These are phyloP conservation scores for Cronartium ribicola DNA, from an alignment of 1,284 basidiomycete genomes.

Conservation along the genomic window DNA sequence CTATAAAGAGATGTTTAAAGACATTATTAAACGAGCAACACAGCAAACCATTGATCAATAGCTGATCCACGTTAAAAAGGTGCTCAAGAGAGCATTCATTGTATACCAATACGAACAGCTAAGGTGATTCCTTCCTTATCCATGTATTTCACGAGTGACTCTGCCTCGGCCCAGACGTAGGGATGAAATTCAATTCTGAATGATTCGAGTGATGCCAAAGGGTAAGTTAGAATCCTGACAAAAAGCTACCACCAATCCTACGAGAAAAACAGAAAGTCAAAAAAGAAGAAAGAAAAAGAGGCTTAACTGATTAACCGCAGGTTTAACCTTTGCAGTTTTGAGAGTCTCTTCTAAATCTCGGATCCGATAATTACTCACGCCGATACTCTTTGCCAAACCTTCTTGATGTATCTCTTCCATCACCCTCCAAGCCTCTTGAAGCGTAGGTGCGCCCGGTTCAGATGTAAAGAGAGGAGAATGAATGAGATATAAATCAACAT, in stretches of 20 bases:
- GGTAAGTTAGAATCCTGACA: background rate
- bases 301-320: slow-evolving; percentile 23
- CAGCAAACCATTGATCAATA: background rate
- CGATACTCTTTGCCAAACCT: slow-evolving; percentile 33
- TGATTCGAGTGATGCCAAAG: no score
- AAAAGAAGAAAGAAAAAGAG: slow-evolving; percentile 7
- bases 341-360: slow-evolving; percentile 22
- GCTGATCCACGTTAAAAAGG: background rate
- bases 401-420: slow-evolving; percentile 27
- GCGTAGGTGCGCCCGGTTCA: slow-evolving; percentile 8
- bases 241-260: background rate
- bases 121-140: slow-evolving; percentile 12
- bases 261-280: background rate
- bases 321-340: slow-evolving; percentile 27
- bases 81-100: background rate
- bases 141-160: slow-evolving; percentile 27
- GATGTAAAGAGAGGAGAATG: slow-evolving; percentile 19
- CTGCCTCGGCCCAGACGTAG: slow-evolving; percentile 38
- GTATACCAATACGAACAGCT: slow-evolving; percentile 4
- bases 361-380: slow-evolving; percentile 36
- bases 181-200: slow-evolving; percentile 40
- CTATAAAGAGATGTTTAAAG: slow-evolving; percentile 3
- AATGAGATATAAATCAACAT: slow-evolving; percentile 34
- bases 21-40: no score
- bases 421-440: slow-evolving; percentile 23